phyloP scores from a whole-genome alignment of 2,329 filamentous ascomycete species.

The Scedosporium dehoogii region DNA sequence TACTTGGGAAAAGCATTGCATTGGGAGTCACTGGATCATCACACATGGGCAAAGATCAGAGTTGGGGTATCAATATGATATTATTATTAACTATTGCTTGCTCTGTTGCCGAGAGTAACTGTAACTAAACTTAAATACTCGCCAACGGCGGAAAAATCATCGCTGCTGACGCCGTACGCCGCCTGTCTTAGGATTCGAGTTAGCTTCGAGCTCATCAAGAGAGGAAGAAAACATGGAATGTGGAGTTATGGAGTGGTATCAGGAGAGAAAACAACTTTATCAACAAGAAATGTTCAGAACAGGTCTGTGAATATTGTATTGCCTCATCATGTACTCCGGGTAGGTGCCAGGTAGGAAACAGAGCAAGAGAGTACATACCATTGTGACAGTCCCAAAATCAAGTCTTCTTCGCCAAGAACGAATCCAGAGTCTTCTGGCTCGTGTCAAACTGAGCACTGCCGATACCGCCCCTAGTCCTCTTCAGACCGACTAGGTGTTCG shows the following conservation, averaged over 20 bases:
- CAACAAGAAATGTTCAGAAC: constrained; percentile 69
- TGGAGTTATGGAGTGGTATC: constrained; percentile 60
- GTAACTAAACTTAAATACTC: neutral
- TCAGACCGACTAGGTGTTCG: constrained; percentile 63
- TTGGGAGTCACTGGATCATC: neutral
- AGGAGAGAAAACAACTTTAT: constrained; percentile 54
- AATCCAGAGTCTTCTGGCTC: constrained; percentile 64
- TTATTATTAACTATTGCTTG: no score
- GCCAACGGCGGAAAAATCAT: neutral
- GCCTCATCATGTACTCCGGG: constrained; percentile 50
- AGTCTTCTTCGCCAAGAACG: constrained; percentile 57
- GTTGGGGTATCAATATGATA: neutral
- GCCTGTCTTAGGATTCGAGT: neutral
- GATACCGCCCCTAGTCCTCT: constrained; percentile 72
- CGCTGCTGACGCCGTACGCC: neutral
- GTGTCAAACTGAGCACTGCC: constrained; percentile 68
- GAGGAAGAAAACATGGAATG: constrained; percentile 10
- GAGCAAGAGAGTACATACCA: constrained; percentile 24
- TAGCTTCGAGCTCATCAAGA: constrained; percentile 1
- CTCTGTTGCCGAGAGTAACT: no score
- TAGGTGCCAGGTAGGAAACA: constrained; percentile 10
- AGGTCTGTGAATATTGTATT: constrained; percentile 69
- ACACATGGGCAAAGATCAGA: neutral
- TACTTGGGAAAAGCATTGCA: constrained; percentile 2
- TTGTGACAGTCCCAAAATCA: neutral